Base-by-base conservation (phyloP, 2,329 filamentous ascomycete genomes). In the Fusarium sp. region DNA sequence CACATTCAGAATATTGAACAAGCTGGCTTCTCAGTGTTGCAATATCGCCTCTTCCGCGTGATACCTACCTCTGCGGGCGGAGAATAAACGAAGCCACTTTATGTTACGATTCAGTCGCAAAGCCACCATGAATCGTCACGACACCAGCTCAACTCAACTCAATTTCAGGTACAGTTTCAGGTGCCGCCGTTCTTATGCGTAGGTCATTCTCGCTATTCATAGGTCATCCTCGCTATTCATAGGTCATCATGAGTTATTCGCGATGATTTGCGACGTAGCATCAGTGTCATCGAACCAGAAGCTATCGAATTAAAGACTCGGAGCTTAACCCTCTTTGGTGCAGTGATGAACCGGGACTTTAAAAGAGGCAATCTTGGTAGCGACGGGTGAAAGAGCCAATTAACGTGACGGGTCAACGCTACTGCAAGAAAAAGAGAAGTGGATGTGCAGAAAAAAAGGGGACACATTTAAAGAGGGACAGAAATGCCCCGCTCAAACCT, bases 361-460 rank as follows among this genome's bases (percentile, higher is more conserved):
- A 56, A 58, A 56, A 56, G 54, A 56, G 45, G 50, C 50, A 68
- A 68, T 68, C 65, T 68, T 36, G 35, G 39, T 46, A 27, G 18
- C 27, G 44, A 39, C 46, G 33, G 56, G 42, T 33, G 33, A n/a
- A 62, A 35, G 47, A 60, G 65, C 65, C 64, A 68, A 68, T 68
- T 68, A 50, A 44, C 35, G 15, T 13, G 11, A 35, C 29, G 29
- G 39, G n/a, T 47, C 45, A 17, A 47, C 39, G 55, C 64, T 61
- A 68, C 49, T 55, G 56, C 39, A 41, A 31, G 39, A 56, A 54
- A 42, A 47, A 29, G 49, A 53, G 49, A 50, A 50, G 47, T 50
- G 46, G 44, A 64, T 38, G 53, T 38, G 38, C 25, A 55, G 27
- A 57, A 64, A 65, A 62, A 67, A 60, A 66, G 64, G 64, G 53